These are phyloP conservation scores for Phytopythium vexans DNA, from an alignment of 352 stramenopile species.

Conservation along the genomic window DNA sequence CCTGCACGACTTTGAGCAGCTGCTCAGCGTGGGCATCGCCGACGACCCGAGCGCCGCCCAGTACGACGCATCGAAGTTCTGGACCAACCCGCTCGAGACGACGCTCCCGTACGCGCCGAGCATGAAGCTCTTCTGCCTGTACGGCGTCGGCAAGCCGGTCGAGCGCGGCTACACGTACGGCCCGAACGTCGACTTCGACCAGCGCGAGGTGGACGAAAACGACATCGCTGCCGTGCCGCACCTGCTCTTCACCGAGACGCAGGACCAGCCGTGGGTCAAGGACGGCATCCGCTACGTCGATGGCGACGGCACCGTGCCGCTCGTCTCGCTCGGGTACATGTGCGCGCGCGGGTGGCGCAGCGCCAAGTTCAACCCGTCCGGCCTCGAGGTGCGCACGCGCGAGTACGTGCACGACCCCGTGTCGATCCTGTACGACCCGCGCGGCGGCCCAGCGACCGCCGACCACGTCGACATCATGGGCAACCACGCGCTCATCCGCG, in stretches of 20 bases:
- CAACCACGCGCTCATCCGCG: slow-evolving; percentile 88
- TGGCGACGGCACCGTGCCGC: slow-evolving; percentile 91
- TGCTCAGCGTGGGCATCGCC: slow-evolving; percentile 41
- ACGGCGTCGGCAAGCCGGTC: slow-evolving; percentile 90
- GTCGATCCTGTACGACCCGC: slow-evolving; percentile 68
- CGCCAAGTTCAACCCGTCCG: slow-evolving; percentile 82
- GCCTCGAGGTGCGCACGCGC: slow-evolving; percentile 83
- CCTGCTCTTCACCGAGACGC: slow-evolving; percentile 56
- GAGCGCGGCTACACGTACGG: slow-evolving; percentile 82
- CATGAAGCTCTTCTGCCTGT: slow-evolving; percentile 94
- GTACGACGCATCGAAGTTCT: slow-evolving; percentile 68
- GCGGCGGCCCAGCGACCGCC: slow-evolving; percentile 66
- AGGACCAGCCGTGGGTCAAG: slow-evolving; percentile 70
- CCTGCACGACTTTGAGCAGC: slow-evolving; percentile 36
- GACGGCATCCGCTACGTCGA: slow-evolving; percentile 85
- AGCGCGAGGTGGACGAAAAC: slow-evolving; percentile 24
- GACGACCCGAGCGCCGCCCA: slow-evolving; percentile 40
- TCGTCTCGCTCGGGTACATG: slow-evolving; percentile 94
- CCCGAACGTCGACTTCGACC: slow-evolving; percentile 39
- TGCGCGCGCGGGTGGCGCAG: slow-evolving; percentile 86
- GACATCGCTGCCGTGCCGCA: slow-evolving; percentile 48
- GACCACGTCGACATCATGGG: slow-evolving; percentile 97
- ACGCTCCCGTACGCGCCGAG: slow-evolving; percentile 88
- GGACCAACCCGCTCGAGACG: slow-evolving; percentile 86
- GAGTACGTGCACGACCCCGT: slow-evolving; percentile 76